Conservation (phyloP, 805 yeast species). For the Zygotorulaspora florentina region DNA sequence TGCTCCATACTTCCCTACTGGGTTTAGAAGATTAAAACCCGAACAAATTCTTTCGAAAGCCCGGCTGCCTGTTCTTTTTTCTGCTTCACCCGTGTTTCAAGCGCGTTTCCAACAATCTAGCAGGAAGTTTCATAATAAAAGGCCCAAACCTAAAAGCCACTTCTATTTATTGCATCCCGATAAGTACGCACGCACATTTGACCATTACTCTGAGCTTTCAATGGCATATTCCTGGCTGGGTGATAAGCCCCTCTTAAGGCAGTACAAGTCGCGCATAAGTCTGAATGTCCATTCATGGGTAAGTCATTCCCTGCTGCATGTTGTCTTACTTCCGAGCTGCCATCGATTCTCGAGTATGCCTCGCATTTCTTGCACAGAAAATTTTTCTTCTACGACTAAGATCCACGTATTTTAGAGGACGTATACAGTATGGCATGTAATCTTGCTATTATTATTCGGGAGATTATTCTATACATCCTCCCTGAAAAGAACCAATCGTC, state of each 20-base stretch:
- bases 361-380: neutral
- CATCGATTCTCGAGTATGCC: no score
- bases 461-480: conserved; percentile 1
- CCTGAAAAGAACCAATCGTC: neutral
- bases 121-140: neutral
- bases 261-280: no score
- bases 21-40: no score
- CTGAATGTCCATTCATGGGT: no score
- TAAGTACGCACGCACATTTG: no score
- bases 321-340: no score
- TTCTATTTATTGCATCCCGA: neutral
- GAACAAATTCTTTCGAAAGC: no score
- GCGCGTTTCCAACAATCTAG: neutral
- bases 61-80: neutral
- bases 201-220: no score
- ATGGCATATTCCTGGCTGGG: no score
- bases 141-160: neutral
- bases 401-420: neutral
- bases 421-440: neutral
- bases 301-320: no score
- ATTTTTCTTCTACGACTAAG: neutral
- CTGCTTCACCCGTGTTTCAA: neutral
- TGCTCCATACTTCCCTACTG: no score
- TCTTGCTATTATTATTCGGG: conserved; percentile 1
- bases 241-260: no score